phyloP scores from a whole-genome alignment of 805 yeast species.

The Wickerhamomyces queroliae region DNA sequence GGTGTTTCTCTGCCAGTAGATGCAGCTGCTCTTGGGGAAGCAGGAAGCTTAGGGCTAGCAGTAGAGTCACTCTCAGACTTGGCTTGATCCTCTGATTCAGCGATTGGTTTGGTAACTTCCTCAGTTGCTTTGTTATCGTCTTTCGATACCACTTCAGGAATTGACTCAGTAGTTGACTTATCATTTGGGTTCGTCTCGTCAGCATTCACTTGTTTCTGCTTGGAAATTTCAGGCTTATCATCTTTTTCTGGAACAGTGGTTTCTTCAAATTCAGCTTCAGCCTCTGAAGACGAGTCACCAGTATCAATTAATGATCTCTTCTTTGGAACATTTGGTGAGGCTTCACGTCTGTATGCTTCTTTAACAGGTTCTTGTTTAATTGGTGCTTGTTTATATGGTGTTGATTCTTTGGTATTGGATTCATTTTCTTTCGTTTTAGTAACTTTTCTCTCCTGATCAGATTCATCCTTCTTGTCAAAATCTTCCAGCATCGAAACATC shows the following conservation, averaged over 20 bases:
- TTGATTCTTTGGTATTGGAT: conserved; percentile 5
- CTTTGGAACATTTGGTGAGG: conserved; percentile 6
- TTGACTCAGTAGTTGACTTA: no score
- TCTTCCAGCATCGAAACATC: background rate
- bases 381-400: conserved; percentile 3
- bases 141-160: no score
- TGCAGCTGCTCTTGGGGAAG: background rate
- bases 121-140: no score
- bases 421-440: conserved; percentile 14
- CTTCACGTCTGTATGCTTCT: conserved; percentile 1
- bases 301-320: background rate
- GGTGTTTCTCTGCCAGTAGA: background rate
- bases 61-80: no score
- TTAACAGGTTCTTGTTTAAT: conserved; percentile 1
- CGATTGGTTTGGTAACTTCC: no score
- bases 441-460: conserved; percentile 11
- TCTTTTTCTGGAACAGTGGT: conserved; percentile 1
- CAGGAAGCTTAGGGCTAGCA: background rate
- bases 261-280: conserved; percentile 3
- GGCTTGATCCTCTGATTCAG: no score
- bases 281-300: conserved; percentile 1
- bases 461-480: conserved; percentile 19
- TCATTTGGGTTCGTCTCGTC: no score
- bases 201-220: no score
- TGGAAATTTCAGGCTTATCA: conserved; percentile 1